Percentiles rank a stretch among this genome's conserved stretches.
These are phyloP conservation scores for Amyloporia xantha DNA, from an alignment of 768 basidiomycete genomes.

Conservation along the genomic window DNA sequence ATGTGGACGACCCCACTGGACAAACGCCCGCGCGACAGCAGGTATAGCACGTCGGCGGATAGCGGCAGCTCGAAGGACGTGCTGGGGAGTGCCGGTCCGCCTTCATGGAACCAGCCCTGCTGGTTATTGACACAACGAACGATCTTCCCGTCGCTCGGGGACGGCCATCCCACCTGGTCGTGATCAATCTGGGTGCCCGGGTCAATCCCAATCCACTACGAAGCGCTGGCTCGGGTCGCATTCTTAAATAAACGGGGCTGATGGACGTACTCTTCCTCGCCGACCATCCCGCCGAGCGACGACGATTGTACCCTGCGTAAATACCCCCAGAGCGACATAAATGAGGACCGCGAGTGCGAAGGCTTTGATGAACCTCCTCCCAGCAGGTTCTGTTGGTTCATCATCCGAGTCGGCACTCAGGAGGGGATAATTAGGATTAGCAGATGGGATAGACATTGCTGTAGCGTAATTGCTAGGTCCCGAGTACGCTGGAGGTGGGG, in stretches of 20 bases:
- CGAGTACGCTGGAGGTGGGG: slow-evolving; percentile 19
- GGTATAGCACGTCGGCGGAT: slow-evolving; percentile 11
- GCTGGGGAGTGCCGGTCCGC: not conserved
- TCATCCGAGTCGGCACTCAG: not conserved
- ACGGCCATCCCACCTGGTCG: slow-evolving; percentile 1
- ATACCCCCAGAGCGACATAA: slow-evolving; percentile 6
- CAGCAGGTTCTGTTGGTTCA: slow-evolving; percentile 1
- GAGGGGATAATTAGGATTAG: not conserved
- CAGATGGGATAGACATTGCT: not conserved
- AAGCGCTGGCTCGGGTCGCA: no score
- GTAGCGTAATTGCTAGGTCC: not conserved
- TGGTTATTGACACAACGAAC: slow-evolving; percentile 9
- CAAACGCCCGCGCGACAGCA: slow-evolving; percentile 11
- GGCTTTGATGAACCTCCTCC: slow-evolving; percentile 16
- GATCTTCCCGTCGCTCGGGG: slow-evolving; percentile 13
- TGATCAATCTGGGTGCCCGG: not conserved
- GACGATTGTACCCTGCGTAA: not conserved
- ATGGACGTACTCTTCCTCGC: not conserved
- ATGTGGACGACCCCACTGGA: slow-evolving; percentile 12
- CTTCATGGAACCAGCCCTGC: not conserved
- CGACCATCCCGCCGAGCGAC: not conserved
- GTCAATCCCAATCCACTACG: slow-evolving; percentile 1
- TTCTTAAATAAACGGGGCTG: no score
- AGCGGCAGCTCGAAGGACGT: slow-evolving; percentile 13
- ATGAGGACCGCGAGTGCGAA: slow-evolving; percentile 15